A percentile compares a stretch with the other conserved stretches of the same genome.
Evolutionary conservation across 140 eudicot genomes (phyloP).

Genomic region (Cichorium intybus): DNA sequence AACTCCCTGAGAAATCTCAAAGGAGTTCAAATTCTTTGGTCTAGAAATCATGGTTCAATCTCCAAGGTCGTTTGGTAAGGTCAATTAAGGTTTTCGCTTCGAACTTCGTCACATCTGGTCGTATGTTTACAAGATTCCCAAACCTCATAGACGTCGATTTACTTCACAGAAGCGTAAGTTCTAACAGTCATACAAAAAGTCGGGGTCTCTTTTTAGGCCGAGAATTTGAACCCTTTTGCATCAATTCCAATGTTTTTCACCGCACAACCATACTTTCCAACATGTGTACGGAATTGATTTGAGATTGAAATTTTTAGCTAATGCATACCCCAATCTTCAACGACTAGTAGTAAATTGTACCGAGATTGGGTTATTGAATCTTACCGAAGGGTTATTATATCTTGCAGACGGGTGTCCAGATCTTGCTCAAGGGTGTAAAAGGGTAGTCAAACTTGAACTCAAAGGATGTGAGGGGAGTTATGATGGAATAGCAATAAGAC

Average conservation of each 20-base stretch:
- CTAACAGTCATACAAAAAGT: slow-evolving; percentile 20
- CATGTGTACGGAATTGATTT: slow-evolving; percentile 45
- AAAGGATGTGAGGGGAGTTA: slow-evolving; percentile 86
- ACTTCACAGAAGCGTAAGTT: slow-evolving; percentile 42
- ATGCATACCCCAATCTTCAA: slow-evolving; percentile 62
- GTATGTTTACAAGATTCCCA: slow-evolving; percentile 59
- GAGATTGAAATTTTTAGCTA: slow-evolving; percentile 51
- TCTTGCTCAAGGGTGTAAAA: slow-evolving; percentile 86
- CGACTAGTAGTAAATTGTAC: slow-evolving; percentile 58
- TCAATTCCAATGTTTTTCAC: slow-evolving; percentile 31
- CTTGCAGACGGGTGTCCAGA: slow-evolving; percentile 85
- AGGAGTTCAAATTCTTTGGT: slow-evolving; percentile 44
- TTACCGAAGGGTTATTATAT: slow-evolving; percentile 60
- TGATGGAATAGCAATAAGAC: slow-evolving; percentile 91
- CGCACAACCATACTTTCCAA: slow-evolving; percentile 27
- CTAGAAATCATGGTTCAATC: slow-evolving; percentile 59
- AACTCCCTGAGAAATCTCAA: slow-evolving; percentile 23
- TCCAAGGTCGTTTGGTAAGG: no score
- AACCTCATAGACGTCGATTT: slow-evolving; percentile 61
- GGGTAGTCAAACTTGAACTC: slow-evolving; percentile 77
- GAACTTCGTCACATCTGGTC: slow-evolving; percentile 49
- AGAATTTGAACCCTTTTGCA: slow-evolving; percentile 42
- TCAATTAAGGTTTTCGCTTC: slow-evolving; percentile 61
- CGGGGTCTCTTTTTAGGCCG: slow-evolving; percentile 40
- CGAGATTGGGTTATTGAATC: slow-evolving; percentile 67